Conservation (phyloP, 352 stramenopile species). For the Hyaloperonospora brassicae region DNA sequence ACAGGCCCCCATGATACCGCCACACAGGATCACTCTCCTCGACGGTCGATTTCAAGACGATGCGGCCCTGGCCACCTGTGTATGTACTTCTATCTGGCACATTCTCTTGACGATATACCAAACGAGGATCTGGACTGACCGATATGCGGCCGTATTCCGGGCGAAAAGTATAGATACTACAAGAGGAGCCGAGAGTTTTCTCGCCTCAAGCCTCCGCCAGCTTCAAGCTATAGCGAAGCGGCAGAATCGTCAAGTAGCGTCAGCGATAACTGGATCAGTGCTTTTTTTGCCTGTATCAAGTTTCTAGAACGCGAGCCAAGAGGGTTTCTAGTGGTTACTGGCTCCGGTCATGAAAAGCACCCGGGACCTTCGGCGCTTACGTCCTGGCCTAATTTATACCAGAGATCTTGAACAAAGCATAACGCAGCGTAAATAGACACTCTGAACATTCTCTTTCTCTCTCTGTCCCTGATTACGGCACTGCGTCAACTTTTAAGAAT, state of each 20-base stretch:
- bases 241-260: background rate
- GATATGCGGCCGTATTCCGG: too few relatives aligned
- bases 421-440: background rate
- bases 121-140: too few relatives aligned
- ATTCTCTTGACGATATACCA: too few relatives aligned
- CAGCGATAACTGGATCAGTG: background rate
- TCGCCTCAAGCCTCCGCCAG: background rate
- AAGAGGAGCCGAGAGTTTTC: background rate
- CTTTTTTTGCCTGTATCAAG: background rate
- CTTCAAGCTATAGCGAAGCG: background rate
- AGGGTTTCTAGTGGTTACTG: background rate
- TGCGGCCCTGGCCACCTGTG: too few relatives aligned
- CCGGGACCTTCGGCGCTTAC: background rate
- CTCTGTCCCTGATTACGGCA: too few relatives aligned
- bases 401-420: constrained; percentile 2
- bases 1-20: too few relatives aligned
- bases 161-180: too few relatives aligned
- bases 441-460: too few relatives aligned
- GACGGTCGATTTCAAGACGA: too few relatives aligned
- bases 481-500: too few relatives aligned
- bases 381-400: background rate
- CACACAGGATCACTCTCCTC: too few relatives aligned
- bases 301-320: background rate
- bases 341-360: background rate
- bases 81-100: too few relatives aligned